A percentile compares a stretch with the other conserved stretches of the same genome.
Conservation (phyloP, 176 grass and related monocot species). For the Tuctoria greenei region DNA sequence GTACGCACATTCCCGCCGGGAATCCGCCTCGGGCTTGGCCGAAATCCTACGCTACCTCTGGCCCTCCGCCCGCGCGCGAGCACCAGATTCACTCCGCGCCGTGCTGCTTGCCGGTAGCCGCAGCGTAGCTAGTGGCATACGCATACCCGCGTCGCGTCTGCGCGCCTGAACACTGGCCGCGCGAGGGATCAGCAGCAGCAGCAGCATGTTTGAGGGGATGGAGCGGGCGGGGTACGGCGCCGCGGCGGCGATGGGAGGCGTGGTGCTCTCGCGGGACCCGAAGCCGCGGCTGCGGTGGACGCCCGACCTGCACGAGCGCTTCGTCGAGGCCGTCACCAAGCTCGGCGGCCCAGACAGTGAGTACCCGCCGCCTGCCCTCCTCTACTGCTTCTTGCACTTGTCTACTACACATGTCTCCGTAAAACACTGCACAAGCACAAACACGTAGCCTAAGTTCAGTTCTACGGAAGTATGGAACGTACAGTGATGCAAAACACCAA, state of each 20-base stretch:
- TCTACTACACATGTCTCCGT: not conserved
- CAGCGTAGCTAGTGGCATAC: not conserved
- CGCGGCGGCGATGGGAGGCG: constrained; percentile 41
- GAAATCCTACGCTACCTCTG: constrained; percentile 51
- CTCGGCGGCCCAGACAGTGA: constrained; percentile 93
- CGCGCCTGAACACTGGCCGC: not conserved
- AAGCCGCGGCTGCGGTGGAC: constrained; percentile 91
- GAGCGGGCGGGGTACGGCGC: constrained; percentile 37
- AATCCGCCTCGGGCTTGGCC: constrained; percentile 54
- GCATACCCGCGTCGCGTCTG: not conserved
- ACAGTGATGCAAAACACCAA: not conserved
- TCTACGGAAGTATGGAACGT: too few species aligned
- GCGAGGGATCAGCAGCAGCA: not conserved
- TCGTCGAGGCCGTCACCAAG: constrained; percentile 94
- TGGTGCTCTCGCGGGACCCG: constrained; percentile 71
- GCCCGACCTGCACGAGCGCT: constrained; percentile 91
- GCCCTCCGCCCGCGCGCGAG: not conserved
- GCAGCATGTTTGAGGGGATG: constrained; percentile 62
- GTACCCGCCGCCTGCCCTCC: not conserved
- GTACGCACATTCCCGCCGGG: constrained; percentile 46
- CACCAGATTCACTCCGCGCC: constrained; percentile 41
- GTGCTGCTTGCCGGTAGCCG: not conserved
- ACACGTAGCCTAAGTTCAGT: not conserved
- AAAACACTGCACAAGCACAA: too few species aligned
- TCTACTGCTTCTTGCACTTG: not conserved